phyloP scores from a whole-genome alignment of 2,329 filamentous ascomycete genomes.

The Thermomyces lanuginosus region DNA sequence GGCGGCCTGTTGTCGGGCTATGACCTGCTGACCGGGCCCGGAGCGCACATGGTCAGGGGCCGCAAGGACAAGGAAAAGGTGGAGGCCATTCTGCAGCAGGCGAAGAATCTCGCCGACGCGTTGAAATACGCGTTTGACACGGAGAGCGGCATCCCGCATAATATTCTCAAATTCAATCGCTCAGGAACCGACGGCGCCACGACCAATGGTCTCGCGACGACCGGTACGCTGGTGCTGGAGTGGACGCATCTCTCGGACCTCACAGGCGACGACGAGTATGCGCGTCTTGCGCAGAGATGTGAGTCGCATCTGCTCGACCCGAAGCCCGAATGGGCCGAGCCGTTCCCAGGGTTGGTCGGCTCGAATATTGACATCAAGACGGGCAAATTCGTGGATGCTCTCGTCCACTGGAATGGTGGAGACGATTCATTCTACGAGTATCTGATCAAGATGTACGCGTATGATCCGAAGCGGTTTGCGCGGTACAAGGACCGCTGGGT shows the following conservation, averaged over 20 bases:
- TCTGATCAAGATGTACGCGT: slow-evolving; percentile 79
- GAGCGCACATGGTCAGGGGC: slow-evolving; percentile 37
- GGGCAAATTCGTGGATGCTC: slow-evolving; percentile 49
- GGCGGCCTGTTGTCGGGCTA: slow-evolving; percentile 61
- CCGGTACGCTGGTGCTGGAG: slow-evolving; percentile 65
- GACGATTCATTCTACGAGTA: slow-evolving; percentile 79
- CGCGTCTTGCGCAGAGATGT: slow-evolving; percentile 46
- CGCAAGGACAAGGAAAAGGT: slow-evolving; percentile 35
- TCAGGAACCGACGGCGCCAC: slow-evolving; percentile 33
- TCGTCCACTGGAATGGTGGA: slow-evolving; percentile 61
- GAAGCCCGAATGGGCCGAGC: slow-evolving; percentile 44
- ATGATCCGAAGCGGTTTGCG: slow-evolving; percentile 49
- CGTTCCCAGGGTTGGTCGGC: slow-evolving; percentile 63
- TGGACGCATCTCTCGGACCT: slow-evolving; percentile 70
- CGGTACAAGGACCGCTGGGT: slow-evolving; percentile 60
- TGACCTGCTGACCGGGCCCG: slow-evolving; percentile 51
- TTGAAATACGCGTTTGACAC: slow-evolving; percentile 68
- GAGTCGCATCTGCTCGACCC: slow-evolving; percentile 56
- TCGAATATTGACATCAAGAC: slow-evolving; percentile 46
- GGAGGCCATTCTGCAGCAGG: slow-evolving; percentile 48
- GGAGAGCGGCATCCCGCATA: slow-evolving; percentile 55
- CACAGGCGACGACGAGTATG: slow-evolving; percentile 51
- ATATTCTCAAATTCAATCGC: slow-evolving; percentile 46
- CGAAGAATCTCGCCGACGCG: slow-evolving; percentile 51
- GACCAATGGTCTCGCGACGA: slow-evolving; percentile 58